phyloP scores from a whole-genome alignment of 495 filamentous ascomycete genomes.

The Amniculicola lignicola region DNA sequence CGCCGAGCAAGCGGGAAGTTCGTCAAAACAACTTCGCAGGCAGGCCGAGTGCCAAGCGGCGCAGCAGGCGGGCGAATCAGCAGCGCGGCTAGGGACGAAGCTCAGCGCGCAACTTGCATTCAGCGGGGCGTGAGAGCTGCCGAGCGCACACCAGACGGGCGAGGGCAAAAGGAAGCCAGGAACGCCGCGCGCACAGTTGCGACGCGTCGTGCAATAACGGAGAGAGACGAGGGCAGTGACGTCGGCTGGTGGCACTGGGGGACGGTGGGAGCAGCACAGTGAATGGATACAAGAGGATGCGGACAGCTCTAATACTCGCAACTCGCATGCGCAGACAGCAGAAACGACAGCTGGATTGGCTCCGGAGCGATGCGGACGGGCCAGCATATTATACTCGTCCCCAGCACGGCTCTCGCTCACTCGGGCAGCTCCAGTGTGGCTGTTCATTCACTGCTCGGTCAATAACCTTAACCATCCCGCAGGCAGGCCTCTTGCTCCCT shows the following conservation, averaged over 20 bases:
- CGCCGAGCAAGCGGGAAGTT: neutral
- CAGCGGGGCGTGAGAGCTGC: conserved; percentile 10
- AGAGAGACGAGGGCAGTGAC: neutral
- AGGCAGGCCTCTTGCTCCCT: conserved; percentile 1
- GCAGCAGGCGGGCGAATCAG: conserved; percentile 16
- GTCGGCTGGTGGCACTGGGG: neutral
- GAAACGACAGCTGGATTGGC: neutral
- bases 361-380: conserved; percentile 11
- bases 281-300: neutral
- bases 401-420: conserved; percentile 20
- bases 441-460: neutral
- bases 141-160: neutral
- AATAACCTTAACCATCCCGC: neutral
- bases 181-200: neutral
- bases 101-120: neutral
- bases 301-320: neutral
- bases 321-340: neutral
- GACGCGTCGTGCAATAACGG: neutral
- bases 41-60: conserved; percentile 5
- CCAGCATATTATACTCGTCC: conserved; percentile 7
- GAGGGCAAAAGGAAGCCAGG: conserved; percentile 1
- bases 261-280: neutral
- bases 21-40: too few species aligned
- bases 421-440: conserved; percentile 15
- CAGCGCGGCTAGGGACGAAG: conserved; percentile 6